Percentiles rank a stretch among this genome's conserved stretches.
Evolutionary conservation across 73 alveolate genomes (phyloP).

Genomic region (Paramecium tetraurelia): DNA sequence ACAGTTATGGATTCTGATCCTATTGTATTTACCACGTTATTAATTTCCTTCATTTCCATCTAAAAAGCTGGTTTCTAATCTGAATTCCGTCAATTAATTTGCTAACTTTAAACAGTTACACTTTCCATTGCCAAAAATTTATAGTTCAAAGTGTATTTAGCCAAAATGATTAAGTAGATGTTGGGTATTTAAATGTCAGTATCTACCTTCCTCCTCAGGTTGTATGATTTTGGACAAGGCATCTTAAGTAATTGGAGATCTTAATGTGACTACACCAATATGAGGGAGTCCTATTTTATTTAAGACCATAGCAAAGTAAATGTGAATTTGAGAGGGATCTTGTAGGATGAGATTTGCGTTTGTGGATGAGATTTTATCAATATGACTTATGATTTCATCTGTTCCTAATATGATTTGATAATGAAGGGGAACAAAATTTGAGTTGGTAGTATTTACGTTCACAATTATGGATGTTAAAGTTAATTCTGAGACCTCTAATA

Average conservation of each 20-base stretch:
- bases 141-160: neutral
- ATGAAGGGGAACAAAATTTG: neutral
- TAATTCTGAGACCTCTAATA: neutral
- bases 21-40: neutral
- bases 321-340: neutral
- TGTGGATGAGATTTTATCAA: neutral
- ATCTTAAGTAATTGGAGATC: neutral
- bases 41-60: neutral
- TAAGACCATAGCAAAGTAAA: neutral
- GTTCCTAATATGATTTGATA: neutral
- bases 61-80: neutral
- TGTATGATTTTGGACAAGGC: too few species aligned
- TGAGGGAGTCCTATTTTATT: too few species aligned
- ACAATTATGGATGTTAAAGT: neutral
- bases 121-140: neutral
- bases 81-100: neutral
- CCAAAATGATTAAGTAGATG: neutral
- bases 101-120: neutral
- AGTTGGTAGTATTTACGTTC: neutral
- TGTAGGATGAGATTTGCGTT: neutral
- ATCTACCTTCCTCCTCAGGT: too few species aligned
- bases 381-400: neutral
- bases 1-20: neutral
- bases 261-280: too few species aligned
- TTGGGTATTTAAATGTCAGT: neutral